Conservation (phyloP, 768 basidiomycete genomes). For the Collybia sp. region DNA sequence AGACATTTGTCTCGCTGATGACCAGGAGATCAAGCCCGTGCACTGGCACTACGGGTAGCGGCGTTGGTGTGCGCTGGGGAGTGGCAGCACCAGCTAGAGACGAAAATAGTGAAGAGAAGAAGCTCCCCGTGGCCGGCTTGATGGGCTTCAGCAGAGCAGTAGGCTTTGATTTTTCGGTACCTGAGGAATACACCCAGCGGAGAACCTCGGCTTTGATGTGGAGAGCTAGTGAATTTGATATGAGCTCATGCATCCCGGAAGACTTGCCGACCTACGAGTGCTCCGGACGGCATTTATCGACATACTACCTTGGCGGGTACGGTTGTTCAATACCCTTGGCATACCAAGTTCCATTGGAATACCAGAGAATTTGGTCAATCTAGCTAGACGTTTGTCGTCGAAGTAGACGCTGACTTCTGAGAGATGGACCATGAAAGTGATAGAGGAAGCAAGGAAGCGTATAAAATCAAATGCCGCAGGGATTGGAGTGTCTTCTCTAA, state of each 20-base stretch:
- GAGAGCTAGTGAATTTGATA: slow-evolving; percentile 41
- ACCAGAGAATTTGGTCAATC: slow-evolving; percentile 59
- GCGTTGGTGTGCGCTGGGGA: slow-evolving; percentile 29
- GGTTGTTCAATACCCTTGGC: slow-evolving; percentile 50
- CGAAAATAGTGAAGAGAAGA: slow-evolving; percentile 45
- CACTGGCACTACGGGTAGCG: slow-evolving; percentile 28
- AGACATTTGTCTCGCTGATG: slow-evolving; percentile 49
- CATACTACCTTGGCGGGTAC: slow-evolving; percentile 64
- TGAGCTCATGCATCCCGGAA: slow-evolving; percentile 3
- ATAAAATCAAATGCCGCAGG: slow-evolving; percentile 84
- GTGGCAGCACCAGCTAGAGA: slow-evolving; percentile 29
- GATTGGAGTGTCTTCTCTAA: slow-evolving; percentile 77
- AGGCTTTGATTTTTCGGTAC: slow-evolving; percentile 51
- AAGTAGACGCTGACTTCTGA: slow-evolving; percentile 76
- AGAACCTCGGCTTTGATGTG: slow-evolving; percentile 81
- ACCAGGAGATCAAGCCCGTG: slow-evolving; percentile 28
- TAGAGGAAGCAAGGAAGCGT: slow-evolving; percentile 83
- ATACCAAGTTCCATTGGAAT: slow-evolving; percentile 44
- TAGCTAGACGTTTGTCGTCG: slow-evolving; percentile 69
- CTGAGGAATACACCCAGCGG: slow-evolving; percentile 68
- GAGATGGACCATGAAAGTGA: slow-evolving; percentile 89
- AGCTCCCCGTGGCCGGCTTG: slow-evolving; percentile 30
- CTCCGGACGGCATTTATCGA: slow-evolving; percentile 57
- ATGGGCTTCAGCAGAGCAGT: slow-evolving; percentile 23
- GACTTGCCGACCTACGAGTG: slow-evolving; percentile 42